These are phyloP conservation scores for Podospora anserina DNA, from an alignment of 495 filamentous ascomycete genomes.

Conservation along the genomic window DNA sequence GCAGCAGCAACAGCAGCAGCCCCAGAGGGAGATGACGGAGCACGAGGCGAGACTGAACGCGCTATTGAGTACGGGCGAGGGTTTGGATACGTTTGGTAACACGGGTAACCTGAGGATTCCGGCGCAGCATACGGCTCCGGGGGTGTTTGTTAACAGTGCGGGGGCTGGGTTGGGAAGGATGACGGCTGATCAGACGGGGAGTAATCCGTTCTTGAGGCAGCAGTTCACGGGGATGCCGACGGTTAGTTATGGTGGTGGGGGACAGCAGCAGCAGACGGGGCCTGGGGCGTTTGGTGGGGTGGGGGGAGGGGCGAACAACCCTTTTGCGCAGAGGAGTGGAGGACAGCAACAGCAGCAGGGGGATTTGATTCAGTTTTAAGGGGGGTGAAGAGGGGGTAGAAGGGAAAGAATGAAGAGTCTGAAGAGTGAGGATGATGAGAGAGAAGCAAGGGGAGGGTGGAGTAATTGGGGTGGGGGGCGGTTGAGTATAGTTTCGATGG, in stretches of 20 bases:
- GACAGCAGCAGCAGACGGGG: conserved; percentile 67
- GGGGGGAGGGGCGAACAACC: conserved; percentile 56
- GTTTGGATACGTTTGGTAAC: conserved; percentile 96
- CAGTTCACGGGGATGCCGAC: conserved; percentile 82
- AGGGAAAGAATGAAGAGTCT: background rate
- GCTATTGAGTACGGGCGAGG: conserved; percentile 83
- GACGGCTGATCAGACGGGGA: conserved; percentile 73
- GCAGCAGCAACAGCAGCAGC: conserved; percentile 43
- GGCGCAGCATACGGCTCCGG: conserved; percentile 93
- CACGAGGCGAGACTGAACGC: conserved; percentile 85
- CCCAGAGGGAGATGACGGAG: conserved; percentile 60
- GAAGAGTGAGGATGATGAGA: background rate
- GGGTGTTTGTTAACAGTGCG: conserved; percentile 93
- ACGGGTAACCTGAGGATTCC: conserved; percentile 91
- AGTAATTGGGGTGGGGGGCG: background rate
- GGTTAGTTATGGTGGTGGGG: conserved; percentile 46
- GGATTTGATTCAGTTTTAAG: conserved; percentile 89
- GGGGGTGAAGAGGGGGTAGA: background rate
- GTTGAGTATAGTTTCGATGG: background rate
- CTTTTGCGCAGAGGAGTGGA: conserved; percentile 58
- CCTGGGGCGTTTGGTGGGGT: conserved; percentile 56
- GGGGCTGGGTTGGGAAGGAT: conserved; percentile 70
- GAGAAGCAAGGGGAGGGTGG: background rate
- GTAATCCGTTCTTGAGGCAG: conserved; percentile 80
- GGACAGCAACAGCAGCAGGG: conserved; percentile 62